phyloP scores from a whole-genome alignment of 148 eudicot genomes.

The Rhododendron ovatum region DNA sequence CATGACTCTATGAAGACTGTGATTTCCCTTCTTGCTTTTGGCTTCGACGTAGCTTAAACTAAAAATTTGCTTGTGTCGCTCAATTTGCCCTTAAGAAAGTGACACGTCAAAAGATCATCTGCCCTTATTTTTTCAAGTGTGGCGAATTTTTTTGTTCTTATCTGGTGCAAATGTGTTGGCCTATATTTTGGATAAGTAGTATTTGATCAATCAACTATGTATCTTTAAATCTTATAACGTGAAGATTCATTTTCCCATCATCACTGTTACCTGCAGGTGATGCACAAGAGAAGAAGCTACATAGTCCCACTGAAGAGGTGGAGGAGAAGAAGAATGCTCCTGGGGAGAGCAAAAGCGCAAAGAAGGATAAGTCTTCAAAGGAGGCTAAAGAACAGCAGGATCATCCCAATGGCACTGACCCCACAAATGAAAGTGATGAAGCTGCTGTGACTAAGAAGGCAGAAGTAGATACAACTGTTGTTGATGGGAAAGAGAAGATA shows the following conservation, averaged over 20 bases:
- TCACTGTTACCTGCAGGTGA: constrained; percentile 23
- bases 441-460: constrained; percentile 21
- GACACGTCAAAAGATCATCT: background rate
- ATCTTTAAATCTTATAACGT: background rate
- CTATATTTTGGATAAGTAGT: background rate
- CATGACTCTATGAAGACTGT: background rate
- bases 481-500: constrained; percentile 75
- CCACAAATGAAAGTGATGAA: constrained; percentile 25
- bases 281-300: constrained; percentile 45
- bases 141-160: background rate
- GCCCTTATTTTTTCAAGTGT: background rate
- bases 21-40: background rate
- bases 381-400: constrained; percentile 61
- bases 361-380: constrained; percentile 34
- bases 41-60: background rate
- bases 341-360: constrained; percentile 51
- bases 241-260: background rate
- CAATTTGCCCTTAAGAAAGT: background rate
- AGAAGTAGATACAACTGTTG: constrained; percentile 48
- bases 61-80: background rate
- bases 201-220: background rate
- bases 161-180: background rate
- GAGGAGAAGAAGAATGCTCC: constrained; percentile 56
- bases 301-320: constrained; percentile 38
- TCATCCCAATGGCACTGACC: constrained; percentile 41